Conservation (phyloP, 2,329 filamentous ascomycete genomes). For the Epichloe gansuensis region DNA sequence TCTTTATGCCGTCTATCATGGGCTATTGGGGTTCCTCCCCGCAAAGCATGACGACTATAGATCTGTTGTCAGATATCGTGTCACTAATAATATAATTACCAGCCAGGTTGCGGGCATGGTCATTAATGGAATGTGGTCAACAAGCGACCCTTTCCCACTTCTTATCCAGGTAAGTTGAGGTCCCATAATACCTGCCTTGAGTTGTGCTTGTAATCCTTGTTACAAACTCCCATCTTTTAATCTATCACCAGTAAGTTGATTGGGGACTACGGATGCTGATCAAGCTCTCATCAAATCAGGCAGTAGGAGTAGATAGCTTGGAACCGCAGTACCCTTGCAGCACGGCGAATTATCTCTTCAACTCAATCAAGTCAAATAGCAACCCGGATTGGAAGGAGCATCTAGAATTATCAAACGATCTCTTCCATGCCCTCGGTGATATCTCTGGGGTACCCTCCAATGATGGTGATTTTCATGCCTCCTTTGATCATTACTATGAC, state of each 20-base stretch:
- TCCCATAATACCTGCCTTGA: neutral
- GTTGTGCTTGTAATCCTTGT: neutral
- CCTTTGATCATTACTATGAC: constrained; percentile 75
- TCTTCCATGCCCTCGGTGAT: constrained; percentile 51
- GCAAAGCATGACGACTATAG: constrained; percentile 28
- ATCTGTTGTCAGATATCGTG: constrained; percentile 47
- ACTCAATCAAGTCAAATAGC: constrained; percentile 29
- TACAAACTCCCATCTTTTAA: neutral
- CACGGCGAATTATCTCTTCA: constrained; percentile 31
- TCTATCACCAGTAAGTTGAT: too few species aligned
- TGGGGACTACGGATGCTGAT: neutral
- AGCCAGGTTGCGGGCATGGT: constrained; percentile 69
- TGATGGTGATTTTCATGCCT: constrained; percentile 53
- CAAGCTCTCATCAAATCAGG: constrained; percentile 14
- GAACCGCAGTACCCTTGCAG: constrained; percentile 62
- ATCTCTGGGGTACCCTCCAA: constrained; percentile 51
- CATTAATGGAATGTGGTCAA: constrained; percentile 55
- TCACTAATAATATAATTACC: constrained; percentile 75
- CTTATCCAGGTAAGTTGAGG: constrained; percentile 27
- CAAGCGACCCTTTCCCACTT: constrained; percentile 30
- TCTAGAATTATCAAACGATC: constrained; percentile 38
- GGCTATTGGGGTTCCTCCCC: constrained; percentile 56
- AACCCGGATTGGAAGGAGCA: constrained; percentile 50
- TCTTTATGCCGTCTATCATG: constrained; percentile 63
- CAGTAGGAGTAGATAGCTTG: constrained; percentile 53